Evolutionary conservation across 805 yeast genomes (phyloP).

Genomic region (Schwanniomyces occidentalis): DNA sequence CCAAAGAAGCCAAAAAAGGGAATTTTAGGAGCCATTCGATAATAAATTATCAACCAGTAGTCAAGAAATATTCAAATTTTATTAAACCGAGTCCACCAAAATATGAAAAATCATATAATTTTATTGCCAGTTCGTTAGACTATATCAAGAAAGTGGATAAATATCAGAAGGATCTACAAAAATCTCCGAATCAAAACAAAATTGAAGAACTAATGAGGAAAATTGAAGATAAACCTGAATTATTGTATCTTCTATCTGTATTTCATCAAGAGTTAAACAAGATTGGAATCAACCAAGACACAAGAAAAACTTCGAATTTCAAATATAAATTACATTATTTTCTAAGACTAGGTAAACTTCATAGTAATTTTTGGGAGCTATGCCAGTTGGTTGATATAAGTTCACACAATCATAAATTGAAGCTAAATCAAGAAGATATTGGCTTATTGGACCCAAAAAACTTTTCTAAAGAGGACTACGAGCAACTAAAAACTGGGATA

Average conservation of each 20-base stretch:
- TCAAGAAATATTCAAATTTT: background rate
- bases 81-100: conserved; percentile 4
- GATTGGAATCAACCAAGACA: conserved; percentile 24
- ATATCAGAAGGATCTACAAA: conserved; percentile 19
- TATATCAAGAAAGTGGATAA: conserved; percentile 31
- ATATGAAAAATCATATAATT: conserved; percentile 9
- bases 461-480: conserved; percentile 26
- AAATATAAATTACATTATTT: conserved; percentile 20
- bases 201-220: conserved; percentile 21
- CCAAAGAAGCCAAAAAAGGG: background rate
- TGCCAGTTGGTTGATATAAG: conserved; percentile 31
- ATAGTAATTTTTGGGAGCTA: conserved; percentile 38
- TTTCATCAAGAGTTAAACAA: conserved; percentile 33
- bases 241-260: conserved; percentile 27
- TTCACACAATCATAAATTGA: conserved; percentile 28
- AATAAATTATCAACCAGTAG: background rate
- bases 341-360: conserved; percentile 24
- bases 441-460: conserved; percentile 43
- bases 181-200: conserved; percentile 21
- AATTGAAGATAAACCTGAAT: conserved; percentile 27
- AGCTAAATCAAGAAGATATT: conserved; percentile 21
- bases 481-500: conserved; percentile 26
- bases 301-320: conserved; percentile 11
- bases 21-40: background rate
- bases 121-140: conserved; percentile 19